Evolutionary conservation across 1,139 yeast genomes (phyloP).

Genomic region (Lodderomyces margitis): DNA sequence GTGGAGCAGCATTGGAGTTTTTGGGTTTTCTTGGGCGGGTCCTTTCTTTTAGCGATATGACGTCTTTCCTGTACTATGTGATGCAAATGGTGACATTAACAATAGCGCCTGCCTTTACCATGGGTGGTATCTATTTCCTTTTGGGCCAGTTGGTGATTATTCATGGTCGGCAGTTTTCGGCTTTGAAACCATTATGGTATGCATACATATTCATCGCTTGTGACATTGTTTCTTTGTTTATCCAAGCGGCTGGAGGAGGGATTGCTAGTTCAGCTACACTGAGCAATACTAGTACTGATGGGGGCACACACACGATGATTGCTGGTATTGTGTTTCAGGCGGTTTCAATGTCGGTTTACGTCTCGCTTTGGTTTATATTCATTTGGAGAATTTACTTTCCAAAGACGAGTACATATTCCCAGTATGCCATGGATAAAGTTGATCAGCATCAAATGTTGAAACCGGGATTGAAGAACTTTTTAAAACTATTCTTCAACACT

Average conservation of each 20-base stretch:
- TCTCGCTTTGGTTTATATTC: constrained; percentile 56
- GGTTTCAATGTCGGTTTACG: constrained; percentile 64
- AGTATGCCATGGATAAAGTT: neutral
- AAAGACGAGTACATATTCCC: constrained; percentile 18
- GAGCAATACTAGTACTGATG: constrained; percentile 30
- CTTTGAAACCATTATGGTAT: constrained; percentile 72
- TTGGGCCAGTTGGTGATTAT: constrained; percentile 72
- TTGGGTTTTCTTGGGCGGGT: constrained; percentile 70
- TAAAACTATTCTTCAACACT: constrained; percentile 30
- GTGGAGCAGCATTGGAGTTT: constrained; percentile 64
- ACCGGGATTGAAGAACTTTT: constrained; percentile 26
- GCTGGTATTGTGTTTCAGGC: constrained; percentile 84
- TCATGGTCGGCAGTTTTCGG: constrained; percentile 62
- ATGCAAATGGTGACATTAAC: constrained; percentile 71
- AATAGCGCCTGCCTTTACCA: constrained; percentile 82
- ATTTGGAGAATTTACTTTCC: constrained; percentile 44
- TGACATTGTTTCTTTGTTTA: constrained; percentile 65
- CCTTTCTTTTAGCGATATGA: constrained; percentile 39
- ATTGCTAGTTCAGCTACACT: constrained; percentile 62
- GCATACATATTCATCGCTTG: constrained; percentile 64
- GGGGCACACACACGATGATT: constrained; percentile 76
- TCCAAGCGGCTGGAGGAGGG: constrained; percentile 85
- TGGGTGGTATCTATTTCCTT: constrained; percentile 83
- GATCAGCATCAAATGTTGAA: constrained; percentile 16
- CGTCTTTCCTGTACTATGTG: constrained; percentile 45